Conservation (phyloP, 805 yeast species). For the Vanderwaltozyma tropicalis region DNA sequence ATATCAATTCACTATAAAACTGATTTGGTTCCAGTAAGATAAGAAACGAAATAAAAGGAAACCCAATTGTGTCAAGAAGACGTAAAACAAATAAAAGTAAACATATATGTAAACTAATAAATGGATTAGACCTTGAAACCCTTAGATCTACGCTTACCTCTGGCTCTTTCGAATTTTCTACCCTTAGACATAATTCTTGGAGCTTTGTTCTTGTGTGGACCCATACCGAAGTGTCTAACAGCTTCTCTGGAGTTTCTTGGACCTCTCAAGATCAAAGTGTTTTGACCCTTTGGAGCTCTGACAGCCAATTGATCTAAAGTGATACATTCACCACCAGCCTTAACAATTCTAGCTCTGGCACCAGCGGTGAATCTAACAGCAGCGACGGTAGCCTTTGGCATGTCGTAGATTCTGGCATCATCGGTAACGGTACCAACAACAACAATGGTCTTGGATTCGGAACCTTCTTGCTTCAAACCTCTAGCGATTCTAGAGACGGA, state of each 20-base stretch:
- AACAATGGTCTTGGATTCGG: conserved; percentile 85
- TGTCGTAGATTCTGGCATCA: conserved; percentile 84
- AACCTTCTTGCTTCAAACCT: conserved; percentile 73
- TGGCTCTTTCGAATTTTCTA: conserved; percentile 99
- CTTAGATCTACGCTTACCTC: conserved; percentile 99
- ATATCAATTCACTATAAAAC: too few relatives aligned
- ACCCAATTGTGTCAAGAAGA: neutral
- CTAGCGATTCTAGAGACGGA: conserved; percentile 85
- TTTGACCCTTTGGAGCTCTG: conserved; percentile 98
- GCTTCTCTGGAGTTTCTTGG: conserved; percentile 99
- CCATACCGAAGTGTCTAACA: conserved; percentile 98
- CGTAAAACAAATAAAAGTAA: neutral
- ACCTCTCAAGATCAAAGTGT: conserved; percentile 97
- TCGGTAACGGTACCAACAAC: conserved; percentile 99
- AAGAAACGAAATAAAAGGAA: too few relatives aligned
- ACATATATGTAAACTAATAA: neutral
- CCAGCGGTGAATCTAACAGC: conserved; percentile 99
- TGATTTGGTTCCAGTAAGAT: too few relatives aligned
- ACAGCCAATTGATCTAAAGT: conserved; percentile 98
- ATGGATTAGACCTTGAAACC: conserved; percentile 96
- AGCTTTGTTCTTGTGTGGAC: conserved; percentile 99
- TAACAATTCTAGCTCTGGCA: conserved; percentile 93
- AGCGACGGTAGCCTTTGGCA: conserved; percentile 97
- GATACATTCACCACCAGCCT: conserved; percentile 99
- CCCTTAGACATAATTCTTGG: conserved; percentile 97